phyloP scores from a whole-genome alignment of 371 early-diverging fungal species.

The Thermomucor indicae-seudaticae region DNA sequence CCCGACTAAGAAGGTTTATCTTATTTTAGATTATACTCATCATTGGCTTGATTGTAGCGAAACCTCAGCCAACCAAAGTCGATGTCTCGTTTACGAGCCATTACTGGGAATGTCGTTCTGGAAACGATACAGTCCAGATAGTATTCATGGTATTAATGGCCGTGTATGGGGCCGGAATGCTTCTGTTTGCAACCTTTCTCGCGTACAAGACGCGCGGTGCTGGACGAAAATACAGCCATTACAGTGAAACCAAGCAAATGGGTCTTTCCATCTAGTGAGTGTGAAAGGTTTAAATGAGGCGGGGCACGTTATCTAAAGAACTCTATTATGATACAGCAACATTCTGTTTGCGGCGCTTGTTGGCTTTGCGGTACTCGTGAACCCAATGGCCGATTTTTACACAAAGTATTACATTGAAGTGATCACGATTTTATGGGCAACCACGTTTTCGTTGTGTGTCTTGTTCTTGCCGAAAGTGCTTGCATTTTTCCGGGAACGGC shows the following conservation, averaged over 20 bases:
- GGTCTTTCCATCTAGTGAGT: constrained; percentile 62
- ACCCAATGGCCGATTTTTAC: constrained; percentile 47
- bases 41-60: constrained; percentile 32
- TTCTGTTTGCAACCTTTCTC: constrained; percentile 51
- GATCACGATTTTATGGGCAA: constrained; percentile 51
- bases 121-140: constrained; percentile 7
- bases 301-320: not conserved
- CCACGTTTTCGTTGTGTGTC: constrained; percentile 49
- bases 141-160: constrained; percentile 27
- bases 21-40: constrained; percentile 33
- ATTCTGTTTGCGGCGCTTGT: constrained; percentile 52
- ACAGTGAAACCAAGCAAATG: constrained; percentile 60
- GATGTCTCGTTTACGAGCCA: constrained; percentile 34
- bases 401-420: constrained; percentile 51
- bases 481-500: constrained; percentile 22
- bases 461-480: constrained; percentile 56
- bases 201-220: constrained; percentile 58
- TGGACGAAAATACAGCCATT: constrained; percentile 44
- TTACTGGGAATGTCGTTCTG: constrained; percentile 42
- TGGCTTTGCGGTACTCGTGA: constrained; percentile 48
- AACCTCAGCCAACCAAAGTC: constrained; percentile 31
- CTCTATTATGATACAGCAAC: constrained; percentile 26
- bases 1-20: not conserved
- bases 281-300: not conserved
- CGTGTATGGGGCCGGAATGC: constrained; percentile 34